Evolutionary conservation across 2,329 filamentous ascomycete species (phyloP), one percentile per base, ranked within the genome.

Genomic region (Pyricularia sp.): DNA sequence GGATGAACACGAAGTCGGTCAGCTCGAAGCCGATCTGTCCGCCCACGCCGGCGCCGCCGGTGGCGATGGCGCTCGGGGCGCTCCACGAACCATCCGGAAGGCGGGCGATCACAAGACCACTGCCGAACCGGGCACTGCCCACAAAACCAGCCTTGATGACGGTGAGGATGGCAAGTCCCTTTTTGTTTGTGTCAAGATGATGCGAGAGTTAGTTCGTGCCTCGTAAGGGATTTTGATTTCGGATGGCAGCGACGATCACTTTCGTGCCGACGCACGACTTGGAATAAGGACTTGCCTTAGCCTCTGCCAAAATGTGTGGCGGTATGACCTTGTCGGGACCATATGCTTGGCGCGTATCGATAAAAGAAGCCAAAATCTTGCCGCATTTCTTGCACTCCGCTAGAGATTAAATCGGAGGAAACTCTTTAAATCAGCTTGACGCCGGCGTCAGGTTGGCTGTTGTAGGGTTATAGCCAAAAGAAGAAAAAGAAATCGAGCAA

Each of bases 321-420:
- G 94, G 94, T 71, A 99, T 99, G 74, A 99, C 88, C 77, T 97
- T 97, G 77, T 97, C 94, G 65, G 94, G 93, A 6, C 93, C 92
- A 75, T 97, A 96, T 24, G 93, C 80, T 79, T 97, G 93, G 73
- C 88, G 85, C 24, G 94, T 94, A 74, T 97, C 94, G 74, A 97
- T 85, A 75, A 99, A 99, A 13, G 93, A 96, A 60, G 90, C 85
- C 70, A 99, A 84, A 72, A 97, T 97, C 82, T 96, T 96, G 74
- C 90, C 90, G 74, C 92, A 94, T 79, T 99, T 99, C 77, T 89
- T 94, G 80, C 94, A 97, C 80, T 99, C 94, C 80, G 91, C 93
- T 97, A 77, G 70, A 65, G 40, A 31, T 35, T 24, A 26, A 62
- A 19, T 28, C 4, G 8, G 31, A 19, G 13, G 24, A 28, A 62